Percentiles rank a stretch among this genome's conserved stretches.
phyloP scores from a whole-genome alignment of 2,329 filamentous ascomycete genomes.

The Balansia obtecta region DNA sequence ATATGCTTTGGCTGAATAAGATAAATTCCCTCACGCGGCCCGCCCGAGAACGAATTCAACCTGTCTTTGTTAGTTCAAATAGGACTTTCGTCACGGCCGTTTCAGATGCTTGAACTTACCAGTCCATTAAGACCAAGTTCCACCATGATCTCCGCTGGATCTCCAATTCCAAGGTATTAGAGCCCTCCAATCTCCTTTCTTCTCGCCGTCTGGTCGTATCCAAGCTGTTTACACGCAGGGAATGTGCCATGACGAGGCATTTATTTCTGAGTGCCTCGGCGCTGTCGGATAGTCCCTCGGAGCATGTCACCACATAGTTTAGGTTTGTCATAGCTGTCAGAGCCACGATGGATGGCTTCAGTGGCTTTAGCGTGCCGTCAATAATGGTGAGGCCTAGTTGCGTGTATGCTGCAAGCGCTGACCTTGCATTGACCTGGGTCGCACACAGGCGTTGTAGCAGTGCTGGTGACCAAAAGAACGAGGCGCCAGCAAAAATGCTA shows the following conservation, averaged over 20 bases:
- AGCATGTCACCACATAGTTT: background rate
- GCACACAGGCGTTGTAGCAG: background rate
- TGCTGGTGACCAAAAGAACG: constrained; percentile 1
- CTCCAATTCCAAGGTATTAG: constrained; percentile 4
- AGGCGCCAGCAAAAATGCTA: constrained; percentile 4
- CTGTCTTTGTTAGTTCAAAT: background rate
- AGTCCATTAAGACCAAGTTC: constrained; percentile 6
- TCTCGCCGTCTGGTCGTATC: constrained; percentile 3
- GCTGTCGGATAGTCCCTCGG: constrained; percentile 3
- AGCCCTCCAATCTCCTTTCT: background rate
- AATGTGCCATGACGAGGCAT: constrained; percentile 4
- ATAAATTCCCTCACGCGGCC: constrained; percentile 6
- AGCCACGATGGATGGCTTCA: constrained; percentile 4
- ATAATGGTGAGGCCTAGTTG: background rate
- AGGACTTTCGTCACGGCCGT: background rate
- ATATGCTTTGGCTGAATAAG: constrained; percentile 6
- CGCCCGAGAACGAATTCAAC: constrained; percentile 4
- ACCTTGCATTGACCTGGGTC: background rate
- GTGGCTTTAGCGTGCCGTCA: background rate
- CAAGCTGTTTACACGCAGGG: constrained; percentile 3
- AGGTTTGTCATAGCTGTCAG: constrained; percentile 1
- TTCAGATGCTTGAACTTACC: background rate
- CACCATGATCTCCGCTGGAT: constrained; percentile 7
- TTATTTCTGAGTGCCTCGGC: constrained; percentile 1
- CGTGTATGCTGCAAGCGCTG: constrained; percentile 1